phyloP scores from a whole-genome alignment of 495 filamentous ascomycete species.

The Aspergillus panamensis region DNA sequence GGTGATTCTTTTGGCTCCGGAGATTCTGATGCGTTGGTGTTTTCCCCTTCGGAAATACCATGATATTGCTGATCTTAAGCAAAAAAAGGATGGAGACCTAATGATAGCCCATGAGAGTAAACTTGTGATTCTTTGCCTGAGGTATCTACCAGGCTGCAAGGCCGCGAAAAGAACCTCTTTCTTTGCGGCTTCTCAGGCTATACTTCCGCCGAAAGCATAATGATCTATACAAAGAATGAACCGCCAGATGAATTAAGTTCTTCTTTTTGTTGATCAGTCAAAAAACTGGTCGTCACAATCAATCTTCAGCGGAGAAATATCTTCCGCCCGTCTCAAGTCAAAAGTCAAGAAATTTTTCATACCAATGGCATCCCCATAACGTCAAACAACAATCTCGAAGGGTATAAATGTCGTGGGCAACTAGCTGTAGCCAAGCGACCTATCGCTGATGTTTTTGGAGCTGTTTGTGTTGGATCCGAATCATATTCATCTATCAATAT shows the following conservation, averaged over 20 bases:
- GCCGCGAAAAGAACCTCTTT: too few species aligned
- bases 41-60: neutral
- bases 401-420: slow-evolving; percentile 3
- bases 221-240: neutral
- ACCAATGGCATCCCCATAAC: neutral
- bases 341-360: slow-evolving; percentile 13
- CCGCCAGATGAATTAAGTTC: neutral
- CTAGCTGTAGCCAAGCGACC: neutral
- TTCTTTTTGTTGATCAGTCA: neutral
- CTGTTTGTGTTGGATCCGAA: neutral
- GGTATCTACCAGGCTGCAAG: neutral
- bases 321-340: slow-evolving; percentile 5
- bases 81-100: neutral
- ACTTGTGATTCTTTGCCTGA: neutral
- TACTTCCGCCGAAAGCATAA: neutral
- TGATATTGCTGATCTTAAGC: neutral
- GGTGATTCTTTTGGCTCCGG: slow-evolving; percentile 9
- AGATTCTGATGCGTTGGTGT: slow-evolving; percentile 4
- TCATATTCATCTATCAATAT: neutral
- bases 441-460: neutral
- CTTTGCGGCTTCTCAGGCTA: neutral
- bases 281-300: neutral
- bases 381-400: neutral
- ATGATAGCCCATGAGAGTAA: neutral
- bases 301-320: slow-evolving; percentile 19